Conservation (phyloP, 805 yeast genomes). For the Saturnispora galanensis region DNA sequence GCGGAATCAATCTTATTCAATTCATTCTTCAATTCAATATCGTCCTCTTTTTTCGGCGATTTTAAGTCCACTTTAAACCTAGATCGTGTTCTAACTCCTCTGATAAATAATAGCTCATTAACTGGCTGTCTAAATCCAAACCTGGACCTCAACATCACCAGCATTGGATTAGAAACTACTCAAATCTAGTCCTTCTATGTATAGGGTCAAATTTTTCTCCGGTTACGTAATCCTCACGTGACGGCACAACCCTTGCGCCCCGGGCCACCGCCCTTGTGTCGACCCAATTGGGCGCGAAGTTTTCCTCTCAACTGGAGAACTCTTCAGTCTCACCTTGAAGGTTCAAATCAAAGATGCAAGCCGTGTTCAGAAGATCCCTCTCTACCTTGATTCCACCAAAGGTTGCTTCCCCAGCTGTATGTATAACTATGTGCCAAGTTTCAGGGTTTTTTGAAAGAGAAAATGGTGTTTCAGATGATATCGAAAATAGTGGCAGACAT, state of each 20-base stretch:
- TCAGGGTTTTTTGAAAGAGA: background rate
- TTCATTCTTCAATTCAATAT: too few species aligned
- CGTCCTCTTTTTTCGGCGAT: background rate
- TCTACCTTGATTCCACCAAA: conserved; percentile 97
- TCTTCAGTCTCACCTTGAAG: background rate
- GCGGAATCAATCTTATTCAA: too few species aligned
- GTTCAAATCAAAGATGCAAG: conserved; percentile 46
- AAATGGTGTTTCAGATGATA: background rate
- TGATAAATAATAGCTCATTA: background rate
- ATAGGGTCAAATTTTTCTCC: background rate
- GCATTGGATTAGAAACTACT: too few species aligned
- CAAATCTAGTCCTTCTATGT: too few species aligned
- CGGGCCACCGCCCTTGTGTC: background rate
- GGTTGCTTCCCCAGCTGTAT: conserved; percentile 89
- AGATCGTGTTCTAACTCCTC: conserved; percentile 6
- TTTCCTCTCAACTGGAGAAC: background rate
- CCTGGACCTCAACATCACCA: too few species aligned
- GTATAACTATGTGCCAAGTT: conserved; percentile 23
- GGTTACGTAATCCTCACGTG: conserved; percentile 1
- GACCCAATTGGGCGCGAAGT: conserved; percentile 7
- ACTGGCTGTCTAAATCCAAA: background rate
- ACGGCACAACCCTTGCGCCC: too few species aligned
- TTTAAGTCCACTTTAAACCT: conserved; percentile 3
- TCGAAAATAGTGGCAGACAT: too few species aligned
- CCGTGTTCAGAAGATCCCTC: conserved; percentile 82